These are phyloP conservation scores for Globisporangium emineosum DNA, from an alignment of 352 stramenopile species.

Conservation along the genomic window DNA sequence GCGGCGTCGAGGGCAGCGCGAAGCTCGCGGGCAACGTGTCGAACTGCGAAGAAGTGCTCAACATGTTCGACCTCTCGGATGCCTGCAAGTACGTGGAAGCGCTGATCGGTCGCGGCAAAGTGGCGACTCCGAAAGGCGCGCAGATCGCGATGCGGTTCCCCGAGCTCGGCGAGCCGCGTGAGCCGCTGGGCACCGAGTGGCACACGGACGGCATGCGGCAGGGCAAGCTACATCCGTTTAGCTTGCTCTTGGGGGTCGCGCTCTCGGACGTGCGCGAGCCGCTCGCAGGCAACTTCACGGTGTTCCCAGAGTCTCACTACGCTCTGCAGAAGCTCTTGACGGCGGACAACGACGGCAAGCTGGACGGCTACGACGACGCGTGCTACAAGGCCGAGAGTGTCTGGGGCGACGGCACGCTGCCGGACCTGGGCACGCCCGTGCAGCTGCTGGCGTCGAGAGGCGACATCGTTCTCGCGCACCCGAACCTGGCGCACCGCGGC, in stretches of 20 bases:
- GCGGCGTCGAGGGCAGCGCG: conserved; percentile 63
- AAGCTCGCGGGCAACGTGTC: conserved; percentile 73
- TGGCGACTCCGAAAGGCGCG: conserved; percentile 44
- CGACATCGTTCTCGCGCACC: conserved; percentile 72
- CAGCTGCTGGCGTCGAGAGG: conserved; percentile 53
- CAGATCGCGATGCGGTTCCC: conserved; percentile 78
- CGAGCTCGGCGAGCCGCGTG: conserved; percentile 53
- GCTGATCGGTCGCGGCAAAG: conserved; percentile 44
- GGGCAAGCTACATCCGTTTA: conserved; percentile 67
- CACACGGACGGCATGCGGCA: conserved; percentile 83
- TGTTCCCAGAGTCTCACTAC: conserved; percentile 65
- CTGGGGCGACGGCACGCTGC: conserved; percentile 73
- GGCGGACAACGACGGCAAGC: conserved; percentile 44
- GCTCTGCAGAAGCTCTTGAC: conserved; percentile 48
- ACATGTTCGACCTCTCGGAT: conserved; percentile 54
- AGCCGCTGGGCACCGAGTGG: conserved; percentile 71
- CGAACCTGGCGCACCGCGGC: conserved; percentile 68
- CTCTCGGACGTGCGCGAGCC: conserved; percentile 67
- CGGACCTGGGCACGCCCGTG: conserved; percentile 56
- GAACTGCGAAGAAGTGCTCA: conserved; percentile 57
- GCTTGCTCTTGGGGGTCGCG: conserved; percentile 56
- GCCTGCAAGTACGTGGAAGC: conserved; percentile 58
- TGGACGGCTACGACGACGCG: conserved; percentile 49
- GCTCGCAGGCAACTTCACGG: conserved; percentile 65
- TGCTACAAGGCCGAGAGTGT: conserved; percentile 68